Base-by-base conservation (phyloP, 768 basidiomycete species). In the Tylopilus sp. region DNA sequence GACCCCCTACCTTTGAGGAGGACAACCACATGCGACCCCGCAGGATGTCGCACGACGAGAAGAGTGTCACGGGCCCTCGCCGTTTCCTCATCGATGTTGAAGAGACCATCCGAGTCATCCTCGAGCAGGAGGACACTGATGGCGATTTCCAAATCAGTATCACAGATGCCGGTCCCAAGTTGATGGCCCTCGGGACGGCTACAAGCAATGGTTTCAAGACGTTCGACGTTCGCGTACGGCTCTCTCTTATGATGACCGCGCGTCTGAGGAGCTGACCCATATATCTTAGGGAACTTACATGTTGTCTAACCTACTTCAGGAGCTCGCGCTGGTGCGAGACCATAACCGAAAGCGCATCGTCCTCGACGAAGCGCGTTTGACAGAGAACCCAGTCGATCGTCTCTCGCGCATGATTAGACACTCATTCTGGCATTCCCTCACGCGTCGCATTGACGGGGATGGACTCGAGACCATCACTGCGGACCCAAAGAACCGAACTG, bases 251-350 rank as follows among this genome's bases (percentile, higher is more conserved):
- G 14, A 24, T 53, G 26, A 19, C 40, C 21, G 16, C 54, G 17
- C 31, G 21, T 50, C 40, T 17, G 53, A 52, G 31, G 30, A 56
- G 45, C 53, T 59, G 48, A 57, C 25, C 47, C 24, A 40, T 46
- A 24, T 57, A 14, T 55, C 63, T 16, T 65, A 95, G 88, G 96
- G 97, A 37, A 98, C 89, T n/a, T 99, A 98, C 73, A 98, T 98
- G 96, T 78, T 99, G 42, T 98, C 96, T 13, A 98, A 98, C 72
- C 82, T 99, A 24, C 79, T 99, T n/a, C 96, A 99, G 76, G 96
- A 99, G 69, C 86, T 99, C 43, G 96, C 96, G 3, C 83, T 98
- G 21, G 96, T 97, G 7, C 85, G 92, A 10, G 96, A 98, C 66
- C 94, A 96, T 71, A 87, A 89, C 57, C 80, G 94, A 52, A 96